Base-by-base conservation (phyloP, 2,329 filamentous ascomycete genomes). In the Dactylellina sp. region DNA sequence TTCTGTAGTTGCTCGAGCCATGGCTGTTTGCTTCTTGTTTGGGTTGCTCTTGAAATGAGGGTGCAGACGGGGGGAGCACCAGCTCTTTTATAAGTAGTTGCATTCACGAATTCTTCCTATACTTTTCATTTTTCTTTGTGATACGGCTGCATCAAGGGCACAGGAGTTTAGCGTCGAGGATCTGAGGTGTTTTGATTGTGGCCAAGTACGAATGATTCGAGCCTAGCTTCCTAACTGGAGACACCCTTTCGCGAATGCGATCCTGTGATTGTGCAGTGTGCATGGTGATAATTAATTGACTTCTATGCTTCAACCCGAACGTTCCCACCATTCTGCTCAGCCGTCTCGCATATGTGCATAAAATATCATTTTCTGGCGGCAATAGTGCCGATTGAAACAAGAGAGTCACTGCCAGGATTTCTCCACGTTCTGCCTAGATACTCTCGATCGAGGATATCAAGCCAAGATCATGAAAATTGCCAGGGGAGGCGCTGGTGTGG, bases 221-320 rank as follows among this genome's bases (percentile, higher is more conserved):
- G 35, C 50, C 56, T 49, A 70, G 64, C 47, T 70, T 62, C 64
- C 64, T 56, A 70, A 70, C 35, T 61, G 49, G 64, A 68, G 37
- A 24, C 40, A 35, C 44, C n/a, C n/a, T 40, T 40, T 37, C 53
- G 46, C 52, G 25, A 50, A 50, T 35, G 44, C 25, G 63, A 68
- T 68, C 63, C 63, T 68, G 63, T 68, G 63, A 68, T 66, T 52
- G 62, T 46, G 28, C 60, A 35, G 42, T 25, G n/a, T 20, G 32
- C 32, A 32, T 35, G 50, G 24, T 60, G 63, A 39, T 46, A 60
- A 40, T 47, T 32, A 4, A 68, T 66, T 57, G 37, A 52, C 42
- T 42, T 24, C 20, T 40, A n/a, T 37, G 39, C 50, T 47, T 22
- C 25, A 40, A 25, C 25, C 40, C 61, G 53, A 57, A 53, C 32